Percentiles rank a stretch among this genome's conserved stretches.
Evolutionary conservation across 2,329 filamentous ascomycete genomes (phyloP).

Genomic region (Lasiodiplodia sp.): DNA sequence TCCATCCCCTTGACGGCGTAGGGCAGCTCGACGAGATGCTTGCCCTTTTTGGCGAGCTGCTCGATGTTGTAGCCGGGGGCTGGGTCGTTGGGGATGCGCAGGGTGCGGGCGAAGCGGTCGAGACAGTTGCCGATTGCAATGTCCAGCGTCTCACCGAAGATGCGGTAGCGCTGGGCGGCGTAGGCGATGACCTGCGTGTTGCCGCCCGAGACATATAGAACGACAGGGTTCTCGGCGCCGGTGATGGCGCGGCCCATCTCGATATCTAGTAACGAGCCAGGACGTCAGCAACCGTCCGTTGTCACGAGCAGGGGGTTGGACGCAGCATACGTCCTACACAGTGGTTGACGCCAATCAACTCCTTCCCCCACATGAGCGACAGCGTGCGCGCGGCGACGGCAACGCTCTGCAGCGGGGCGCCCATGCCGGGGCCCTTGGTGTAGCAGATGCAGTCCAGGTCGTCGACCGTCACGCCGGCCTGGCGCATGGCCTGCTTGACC

Average conservation of each 20-base stretch:
- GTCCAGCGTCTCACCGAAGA: slow-evolving; percentile 97
- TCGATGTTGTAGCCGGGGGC: slow-evolving; percentile 99
- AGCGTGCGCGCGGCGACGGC: slow-evolving; percentile 86
- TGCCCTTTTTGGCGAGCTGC: slow-evolving; percentile 80
- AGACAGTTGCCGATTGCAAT: slow-evolving; percentile 98
- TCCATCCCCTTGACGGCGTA: slow-evolving; percentile 99
- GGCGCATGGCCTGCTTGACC: slow-evolving; percentile 78
- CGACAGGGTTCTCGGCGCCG: slow-evolving; percentile 87
- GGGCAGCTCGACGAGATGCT: slow-evolving; percentile 80
- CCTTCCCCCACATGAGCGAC: slow-evolving; percentile 81
- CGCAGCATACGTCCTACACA: slow-evolving; percentile 78
- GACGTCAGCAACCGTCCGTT: not conserved
- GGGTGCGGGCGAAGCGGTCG: slow-evolving; percentile 90
- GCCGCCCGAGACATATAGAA: slow-evolving; percentile 92
- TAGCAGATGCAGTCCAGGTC: slow-evolving; percentile 94
- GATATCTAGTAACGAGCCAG: slow-evolving; percentile 65
- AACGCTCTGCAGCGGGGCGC: slow-evolving; percentile 85
- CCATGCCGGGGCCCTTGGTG: slow-evolving; percentile 96
- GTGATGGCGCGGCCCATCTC: slow-evolving; percentile 98
- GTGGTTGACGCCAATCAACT: slow-evolving; percentile 95
- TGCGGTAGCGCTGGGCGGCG: slow-evolving; percentile 90
- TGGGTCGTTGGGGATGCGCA: slow-evolving; percentile 92
- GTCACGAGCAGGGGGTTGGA: not conserved
- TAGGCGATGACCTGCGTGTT: slow-evolving; percentile 99
- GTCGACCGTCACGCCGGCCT: slow-evolving; percentile 60